Evolutionary conservation across 2,329 filamentous ascomycete species (phyloP), one percentile per base, ranked within the genome.

Genomic region (Tolypocladium endophyticum): DNA sequence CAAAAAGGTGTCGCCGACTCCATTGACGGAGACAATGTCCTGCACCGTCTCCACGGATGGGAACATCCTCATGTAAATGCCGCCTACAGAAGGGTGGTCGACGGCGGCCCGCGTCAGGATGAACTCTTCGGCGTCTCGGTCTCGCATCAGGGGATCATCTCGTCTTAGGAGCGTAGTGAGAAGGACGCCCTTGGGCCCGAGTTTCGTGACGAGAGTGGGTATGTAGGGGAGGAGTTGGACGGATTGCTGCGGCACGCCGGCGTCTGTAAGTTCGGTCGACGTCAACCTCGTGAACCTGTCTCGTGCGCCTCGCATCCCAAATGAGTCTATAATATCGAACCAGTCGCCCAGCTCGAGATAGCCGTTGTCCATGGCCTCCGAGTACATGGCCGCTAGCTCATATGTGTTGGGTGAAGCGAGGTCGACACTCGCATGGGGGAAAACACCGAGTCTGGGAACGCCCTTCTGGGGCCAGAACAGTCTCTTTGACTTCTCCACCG

Each of bases 1-100:
- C 11, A 95, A 78, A 71, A 97, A 92, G 0, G 94, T 97, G 73
- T 99, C 94, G 0, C 94, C 94, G 2, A 91, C 92, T 0, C 93
- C 94, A 71, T 97, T 97, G 12, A 97, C 93, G 55, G 91, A 96
- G 1, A 93, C 85, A 1, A 96, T 80, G 33, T 94, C 85, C 25
- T 81, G 74, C 0, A 96, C 80, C 20, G 77, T 74, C 69, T 89
- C 85, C 0, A 82, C 83, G 0, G 88, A 79, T 0, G 89, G 84
- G 70, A 90, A 89, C 25, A 84, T 65, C 39, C 83, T 72, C 87
- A 97, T 92, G 69, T 97, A 97, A 3, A 97, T 80, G 0, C 92
- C 93, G 0, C 92, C 86, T 0, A 87, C 77, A 9, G 77, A 72
- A 1, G 76, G 76, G 36, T 83, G 79, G 2, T 79, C 77, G 16